These are phyloP conservation scores for Leptographium flavum DNA, from an alignment of 2,329 filamentous ascomycete genomes.

Conservation along the genomic window DNA sequence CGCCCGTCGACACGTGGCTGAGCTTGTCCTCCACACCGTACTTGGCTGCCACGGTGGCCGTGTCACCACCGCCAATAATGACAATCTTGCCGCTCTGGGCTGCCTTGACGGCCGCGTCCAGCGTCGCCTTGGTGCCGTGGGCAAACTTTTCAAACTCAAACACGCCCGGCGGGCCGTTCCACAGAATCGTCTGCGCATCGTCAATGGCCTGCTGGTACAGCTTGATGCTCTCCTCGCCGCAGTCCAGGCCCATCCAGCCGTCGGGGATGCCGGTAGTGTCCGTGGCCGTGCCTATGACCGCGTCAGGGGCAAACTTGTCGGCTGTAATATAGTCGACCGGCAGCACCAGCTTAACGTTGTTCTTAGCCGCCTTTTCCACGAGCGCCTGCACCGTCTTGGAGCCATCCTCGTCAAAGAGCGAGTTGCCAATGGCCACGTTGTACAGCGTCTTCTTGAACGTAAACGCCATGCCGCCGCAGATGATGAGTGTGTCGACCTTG, in stretches of 20 bases:
- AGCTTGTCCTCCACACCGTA: constrained; percentile 93
- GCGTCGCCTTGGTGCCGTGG: constrained; percentile 77
- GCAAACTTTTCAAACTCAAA: constrained; percentile 96
- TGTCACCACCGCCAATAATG: constrained; percentile 97
- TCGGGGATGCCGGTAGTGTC: constrained; percentile 86
- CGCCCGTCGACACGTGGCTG: constrained; percentile 94
- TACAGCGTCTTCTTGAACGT: constrained; percentile 99
- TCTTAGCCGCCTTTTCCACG: constrained; percentile 89
- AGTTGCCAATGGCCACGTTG: constrained; percentile 77
- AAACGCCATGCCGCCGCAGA: constrained; percentile 97
- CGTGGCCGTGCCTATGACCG: constrained; percentile 65
- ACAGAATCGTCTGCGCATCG: constrained; percentile 89
- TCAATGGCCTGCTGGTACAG: constrained; percentile 79
- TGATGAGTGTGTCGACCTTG: constrained; percentile 93
- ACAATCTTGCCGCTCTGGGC: constrained; percentile 73
- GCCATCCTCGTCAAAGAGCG: constrained; percentile 84
- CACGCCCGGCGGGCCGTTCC: constrained; percentile 95
- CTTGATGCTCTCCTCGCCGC: constrained; percentile 75
- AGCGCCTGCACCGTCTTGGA: constrained; percentile 80
- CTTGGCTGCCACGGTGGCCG: constrained; percentile 93
- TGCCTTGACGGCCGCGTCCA: constrained; percentile 75
- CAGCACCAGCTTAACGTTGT: constrained; percentile 89
- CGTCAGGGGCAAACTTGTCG: constrained; percentile 84
- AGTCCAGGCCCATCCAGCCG: constrained; percentile 96
- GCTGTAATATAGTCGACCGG: constrained; percentile 92